Conservation (phyloP, 208 protist genomes). For the Trypanosoma caninum region DNA sequence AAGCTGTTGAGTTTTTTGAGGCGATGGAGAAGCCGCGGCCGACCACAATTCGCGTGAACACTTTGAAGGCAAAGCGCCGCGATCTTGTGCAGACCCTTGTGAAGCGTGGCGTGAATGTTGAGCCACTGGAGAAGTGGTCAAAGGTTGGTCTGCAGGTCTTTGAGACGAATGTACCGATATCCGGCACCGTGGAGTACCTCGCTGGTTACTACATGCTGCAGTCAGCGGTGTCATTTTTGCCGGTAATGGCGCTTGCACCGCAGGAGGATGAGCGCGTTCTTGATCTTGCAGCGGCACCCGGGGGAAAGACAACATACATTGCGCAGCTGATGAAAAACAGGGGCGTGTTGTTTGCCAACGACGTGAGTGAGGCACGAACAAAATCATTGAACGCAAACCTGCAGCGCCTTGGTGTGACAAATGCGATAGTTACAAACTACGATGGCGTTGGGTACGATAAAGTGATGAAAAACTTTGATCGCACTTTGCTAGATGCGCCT, state of each 20-base stretch:
- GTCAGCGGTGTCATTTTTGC: slow-evolving; percentile 97
- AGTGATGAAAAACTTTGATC: slow-evolving; percentile 89
- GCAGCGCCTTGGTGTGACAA: slow-evolving; percentile 94
- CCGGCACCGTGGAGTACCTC: slow-evolving; percentile 99
- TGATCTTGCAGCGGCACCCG: slow-evolving; percentile 99
- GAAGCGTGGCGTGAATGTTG: slow-evolving; percentile 96
- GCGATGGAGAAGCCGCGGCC: slow-evolving; percentile 97
- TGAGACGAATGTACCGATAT: slow-evolving; percentile 97
- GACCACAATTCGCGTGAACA: slow-evolving; percentile 98
- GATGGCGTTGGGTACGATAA: slow-evolving; percentile 91
- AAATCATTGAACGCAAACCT: slow-evolving; percentile 97
- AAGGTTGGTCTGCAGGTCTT: slow-evolving; percentile 98
- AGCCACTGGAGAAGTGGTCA: slow-evolving; percentile 94
- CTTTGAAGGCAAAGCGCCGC: slow-evolving; percentile 94
- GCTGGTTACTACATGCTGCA: slow-evolving; percentile 99
- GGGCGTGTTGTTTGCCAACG: slow-evolving; percentile 98
- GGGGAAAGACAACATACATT: slow-evolving; percentile 99
- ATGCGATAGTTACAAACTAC: slow-evolving; percentile 95
- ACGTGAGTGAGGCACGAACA: slow-evolving; percentile 93
- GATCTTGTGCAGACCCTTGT: slow-evolving; percentile 96
- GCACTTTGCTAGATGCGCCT: slow-evolving; percentile 97
- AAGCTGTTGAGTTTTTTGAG: slow-evolving; percentile 96
- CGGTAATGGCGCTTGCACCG: slow-evolving; percentile 96
- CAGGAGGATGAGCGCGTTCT: slow-evolving; percentile 94
- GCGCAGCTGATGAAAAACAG: slow-evolving; percentile 98